Percentiles rank a stretch among this genome's conserved stretches.
Evolutionary conservation across 805 yeast genomes (phyloP).

Genomic region (Metschnikowia dekortorum): DNA sequence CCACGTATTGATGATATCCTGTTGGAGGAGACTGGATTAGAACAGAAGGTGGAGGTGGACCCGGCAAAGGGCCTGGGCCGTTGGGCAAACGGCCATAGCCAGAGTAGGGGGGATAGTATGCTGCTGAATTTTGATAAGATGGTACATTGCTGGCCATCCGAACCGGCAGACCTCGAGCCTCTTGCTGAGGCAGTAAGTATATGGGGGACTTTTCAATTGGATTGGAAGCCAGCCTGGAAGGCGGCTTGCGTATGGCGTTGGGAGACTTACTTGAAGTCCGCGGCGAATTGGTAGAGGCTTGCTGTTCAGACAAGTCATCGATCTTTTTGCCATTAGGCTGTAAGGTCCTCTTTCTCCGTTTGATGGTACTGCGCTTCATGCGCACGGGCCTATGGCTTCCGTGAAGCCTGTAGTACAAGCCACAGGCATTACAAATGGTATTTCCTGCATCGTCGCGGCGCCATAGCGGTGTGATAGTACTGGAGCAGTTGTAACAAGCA

Average conservation of each 20-base stretch:
- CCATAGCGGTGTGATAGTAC: constrained; percentile 86
- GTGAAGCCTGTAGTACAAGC: constrained; percentile 69
- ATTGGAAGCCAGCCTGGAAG: not conserved
- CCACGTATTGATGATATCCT: constrained; percentile 1
- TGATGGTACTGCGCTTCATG: constrained; percentile 68
- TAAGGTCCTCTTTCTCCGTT: constrained; percentile 58
- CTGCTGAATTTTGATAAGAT: constrained; percentile 1
- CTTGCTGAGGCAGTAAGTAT: constrained; percentile 2
- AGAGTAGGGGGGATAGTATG: constrained; percentile 31
- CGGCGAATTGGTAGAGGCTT: not conserved
- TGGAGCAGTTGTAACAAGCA: constrained; percentile 79
- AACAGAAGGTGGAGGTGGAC: constrained; percentile 32
- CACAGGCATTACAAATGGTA: constrained; percentile 87
- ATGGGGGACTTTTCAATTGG: not conserved
- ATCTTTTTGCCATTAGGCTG: not conserved
- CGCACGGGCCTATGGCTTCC: constrained; percentile 73
- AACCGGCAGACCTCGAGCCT: not conserved
- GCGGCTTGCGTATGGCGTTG: not conserved
- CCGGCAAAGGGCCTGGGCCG: constrained; percentile 42
- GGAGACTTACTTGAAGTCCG: not conserved
- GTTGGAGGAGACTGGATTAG: not conserved
- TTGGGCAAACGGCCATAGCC: constrained; percentile 35
- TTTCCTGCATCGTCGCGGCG: constrained; percentile 77
- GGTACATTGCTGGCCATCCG: not conserved
- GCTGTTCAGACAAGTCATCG: not conserved